Evolutionary conservation across 176 grass and related monocot species (phyloP).

Genomic region (Juncus inflexus): DNA sequence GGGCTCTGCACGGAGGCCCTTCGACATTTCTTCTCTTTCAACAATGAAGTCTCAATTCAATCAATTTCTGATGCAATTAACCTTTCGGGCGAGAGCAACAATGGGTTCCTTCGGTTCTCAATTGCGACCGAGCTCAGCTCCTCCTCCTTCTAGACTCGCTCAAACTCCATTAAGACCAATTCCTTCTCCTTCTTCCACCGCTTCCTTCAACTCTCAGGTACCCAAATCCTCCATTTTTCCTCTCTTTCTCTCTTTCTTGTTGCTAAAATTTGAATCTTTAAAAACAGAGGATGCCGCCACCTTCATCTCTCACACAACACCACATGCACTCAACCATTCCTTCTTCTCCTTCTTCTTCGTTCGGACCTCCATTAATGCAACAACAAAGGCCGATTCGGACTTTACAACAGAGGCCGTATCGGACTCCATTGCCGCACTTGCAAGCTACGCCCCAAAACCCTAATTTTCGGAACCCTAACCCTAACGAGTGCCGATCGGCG

Average conservation of each 20-base stretch:
- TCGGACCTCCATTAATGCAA: too few relatives aligned
- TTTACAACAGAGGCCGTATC: constrained; percentile 63
- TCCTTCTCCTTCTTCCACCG: constrained; percentile 45
- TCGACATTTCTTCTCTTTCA: too few relatives aligned
- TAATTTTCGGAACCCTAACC: constrained; percentile 45
- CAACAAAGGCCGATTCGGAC: too few relatives aligned
- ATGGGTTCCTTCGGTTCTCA: constrained; percentile 77
- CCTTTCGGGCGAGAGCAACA: constrained; percentile 61
- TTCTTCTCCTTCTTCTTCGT: too few relatives aligned
- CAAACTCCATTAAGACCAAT: constrained; percentile 41
- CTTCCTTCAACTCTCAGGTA: constrained; percentile 64
- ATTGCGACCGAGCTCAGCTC: constrained; percentile 46
- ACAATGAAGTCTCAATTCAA: too few relatives aligned
- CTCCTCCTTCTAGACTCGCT: constrained; percentile 52
- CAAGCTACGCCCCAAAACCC: constrained; percentile 47
- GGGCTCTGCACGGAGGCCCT: too few relatives aligned
- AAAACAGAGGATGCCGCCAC: too few relatives aligned
- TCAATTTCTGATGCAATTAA: too few relatives aligned
- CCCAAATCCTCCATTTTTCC: constrained; percentile 8
- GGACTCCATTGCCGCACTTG: constrained; percentile 35
- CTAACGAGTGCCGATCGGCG: constrained; percentile 39
- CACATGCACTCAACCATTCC: too few relatives aligned
- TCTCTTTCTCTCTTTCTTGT: constrained; percentile 7
- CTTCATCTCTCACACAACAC: too few relatives aligned
- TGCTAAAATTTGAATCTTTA: too few relatives aligned